Evolutionary conservation across 495 filamentous ascomycete species (phyloP).

Genomic region (Chaetomium tenue): DNA sequence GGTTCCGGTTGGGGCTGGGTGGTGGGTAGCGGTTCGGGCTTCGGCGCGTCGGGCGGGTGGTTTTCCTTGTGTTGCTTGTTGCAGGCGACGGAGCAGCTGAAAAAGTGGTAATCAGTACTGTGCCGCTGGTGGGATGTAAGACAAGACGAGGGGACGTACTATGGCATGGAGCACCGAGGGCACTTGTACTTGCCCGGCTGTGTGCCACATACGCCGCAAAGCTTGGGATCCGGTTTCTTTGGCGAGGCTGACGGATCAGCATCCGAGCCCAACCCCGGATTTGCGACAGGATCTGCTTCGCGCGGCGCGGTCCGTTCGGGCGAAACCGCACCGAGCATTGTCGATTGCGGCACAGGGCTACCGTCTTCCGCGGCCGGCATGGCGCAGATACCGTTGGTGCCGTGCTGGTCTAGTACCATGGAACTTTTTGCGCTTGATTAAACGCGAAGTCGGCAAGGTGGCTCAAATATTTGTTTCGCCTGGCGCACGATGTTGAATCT

Average conservation of each 20-base stretch:
- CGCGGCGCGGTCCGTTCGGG: constrained; percentile 17
- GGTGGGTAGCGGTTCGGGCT: constrained; percentile 4
- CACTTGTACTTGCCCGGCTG: constrained; percentile 65
- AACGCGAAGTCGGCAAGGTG: background rate
- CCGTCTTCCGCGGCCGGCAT: constrained; percentile 2
- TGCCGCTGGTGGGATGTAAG: constrained; percentile 1
- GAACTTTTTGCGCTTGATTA: background rate
- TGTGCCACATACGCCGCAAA: constrained; percentile 60
- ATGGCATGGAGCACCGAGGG: constrained; percentile 59
- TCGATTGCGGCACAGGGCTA: background rate
- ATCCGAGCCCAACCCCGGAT: constrained; percentile 3
- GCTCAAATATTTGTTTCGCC: background rate
- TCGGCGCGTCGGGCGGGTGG: constrained; percentile 33
- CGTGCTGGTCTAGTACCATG: background rate
- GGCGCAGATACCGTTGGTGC: background rate
- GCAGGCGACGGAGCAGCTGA: constrained; percentile 69
- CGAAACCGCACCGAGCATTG: constrained; percentile 5
- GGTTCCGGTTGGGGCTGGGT: background rate
- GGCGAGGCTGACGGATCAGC: constrained; percentile 10
- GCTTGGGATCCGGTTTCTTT: constrained; percentile 23
- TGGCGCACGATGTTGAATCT: constrained; percentile 1
- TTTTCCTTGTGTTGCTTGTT: constrained; percentile 60
- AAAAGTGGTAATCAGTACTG: constrained; percentile 7
- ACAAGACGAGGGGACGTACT: constrained; percentile 45
- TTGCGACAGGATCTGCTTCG: constrained; percentile 14